A percentile compares a stretch with the other conserved stretches of the same genome.
phyloP scores from a whole-genome alignment of 805 yeast species.

The Lachancea quebecensis region DNA sequence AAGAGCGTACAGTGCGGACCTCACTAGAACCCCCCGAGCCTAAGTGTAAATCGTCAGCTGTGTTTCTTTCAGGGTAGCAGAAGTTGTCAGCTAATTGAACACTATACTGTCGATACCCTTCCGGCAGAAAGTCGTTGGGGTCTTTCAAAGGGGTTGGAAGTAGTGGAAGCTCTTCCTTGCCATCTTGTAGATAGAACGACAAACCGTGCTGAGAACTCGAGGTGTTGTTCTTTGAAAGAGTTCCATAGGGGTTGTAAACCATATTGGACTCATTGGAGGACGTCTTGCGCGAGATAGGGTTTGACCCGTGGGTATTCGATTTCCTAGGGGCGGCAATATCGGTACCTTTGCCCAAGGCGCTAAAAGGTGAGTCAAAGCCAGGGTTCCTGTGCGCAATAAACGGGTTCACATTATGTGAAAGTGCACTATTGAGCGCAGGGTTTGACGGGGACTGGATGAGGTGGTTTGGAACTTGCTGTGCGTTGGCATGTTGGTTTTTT shows the following conservation, averaged over 20 bases:
- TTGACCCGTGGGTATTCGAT: constrained; percentile 6
- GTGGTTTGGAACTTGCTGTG: constrained; percentile 1
- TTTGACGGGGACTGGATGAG: constrained; percentile 1
- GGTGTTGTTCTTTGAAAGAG: constrained; percentile 4
- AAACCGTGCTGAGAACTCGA: constrained; percentile 15
- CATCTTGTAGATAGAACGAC: constrained; percentile 31
- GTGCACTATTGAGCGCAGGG: constrained; percentile 18
- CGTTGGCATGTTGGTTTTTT: constrained; percentile 12
- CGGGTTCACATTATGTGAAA: constrained; percentile 29
- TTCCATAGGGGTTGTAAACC: constrained; percentile 62
- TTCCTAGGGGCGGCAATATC: constrained; percentile 24
- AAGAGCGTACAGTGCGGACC: constrained; percentile 44
- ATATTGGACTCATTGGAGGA: constrained; percentile 34
- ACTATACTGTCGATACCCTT: constrained; percentile 41
- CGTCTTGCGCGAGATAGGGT: constrained; percentile 5
- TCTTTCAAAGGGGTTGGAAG: constrained; percentile 56
- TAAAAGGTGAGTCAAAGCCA: constrained; percentile 10
- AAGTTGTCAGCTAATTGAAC: constrained; percentile 50
- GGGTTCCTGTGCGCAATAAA: constrained; percentile 10
- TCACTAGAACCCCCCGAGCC: constrained; percentile 72
- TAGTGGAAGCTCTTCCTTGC: constrained; percentile 40
- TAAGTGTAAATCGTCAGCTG: constrained; percentile 40
- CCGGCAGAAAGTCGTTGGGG: constrained; percentile 61
- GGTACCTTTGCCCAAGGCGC: constrained; percentile 18
- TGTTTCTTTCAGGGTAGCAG: constrained; percentile 34